These are phyloP conservation scores for Eucalyptus curtisii DNA, from an alignment of 345 rosid genomes.

Conservation along the genomic window DNA sequence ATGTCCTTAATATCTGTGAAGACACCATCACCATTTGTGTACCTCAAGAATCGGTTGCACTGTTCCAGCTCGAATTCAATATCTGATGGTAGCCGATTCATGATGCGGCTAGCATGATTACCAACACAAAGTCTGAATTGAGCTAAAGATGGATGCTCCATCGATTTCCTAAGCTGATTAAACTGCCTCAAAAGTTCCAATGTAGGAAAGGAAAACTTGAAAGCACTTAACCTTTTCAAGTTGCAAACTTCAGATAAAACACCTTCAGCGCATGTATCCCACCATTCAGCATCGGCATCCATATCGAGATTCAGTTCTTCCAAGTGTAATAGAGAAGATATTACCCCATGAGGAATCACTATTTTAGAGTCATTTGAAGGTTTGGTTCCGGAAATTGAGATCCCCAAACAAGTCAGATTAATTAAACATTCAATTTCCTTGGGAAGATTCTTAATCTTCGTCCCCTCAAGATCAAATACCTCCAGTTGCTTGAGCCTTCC, in stretches of 20 bases:
- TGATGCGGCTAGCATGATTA: not conserved
- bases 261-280: not conserved
- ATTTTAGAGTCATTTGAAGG: not conserved
- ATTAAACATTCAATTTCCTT: not conserved
- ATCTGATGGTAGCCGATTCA: conserved; percentile 2
- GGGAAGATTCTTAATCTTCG: conserved; percentile 7
- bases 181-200: not conserved
- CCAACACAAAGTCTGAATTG: conserved; percentile 9
- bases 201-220: not conserved
- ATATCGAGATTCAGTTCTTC: not conserved
- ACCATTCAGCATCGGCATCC: not conserved
- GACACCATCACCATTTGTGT: conserved; percentile 2
- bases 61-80: not conserved
- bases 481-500: conserved; percentile 8
- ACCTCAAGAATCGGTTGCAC: conserved; percentile 5
- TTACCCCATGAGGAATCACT: not conserved
- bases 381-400: not conserved
- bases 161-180: not conserved
- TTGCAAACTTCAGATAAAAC: not conserved
- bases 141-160: not conserved
- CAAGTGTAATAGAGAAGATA: not conserved
- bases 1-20: not conserved
- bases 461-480: conserved; percentile 19
- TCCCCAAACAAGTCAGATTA: not conserved
- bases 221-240: not conserved